Conservation (phyloP, 768 basidiomycete species). For the Psilocybe cyanescens region DNA sequence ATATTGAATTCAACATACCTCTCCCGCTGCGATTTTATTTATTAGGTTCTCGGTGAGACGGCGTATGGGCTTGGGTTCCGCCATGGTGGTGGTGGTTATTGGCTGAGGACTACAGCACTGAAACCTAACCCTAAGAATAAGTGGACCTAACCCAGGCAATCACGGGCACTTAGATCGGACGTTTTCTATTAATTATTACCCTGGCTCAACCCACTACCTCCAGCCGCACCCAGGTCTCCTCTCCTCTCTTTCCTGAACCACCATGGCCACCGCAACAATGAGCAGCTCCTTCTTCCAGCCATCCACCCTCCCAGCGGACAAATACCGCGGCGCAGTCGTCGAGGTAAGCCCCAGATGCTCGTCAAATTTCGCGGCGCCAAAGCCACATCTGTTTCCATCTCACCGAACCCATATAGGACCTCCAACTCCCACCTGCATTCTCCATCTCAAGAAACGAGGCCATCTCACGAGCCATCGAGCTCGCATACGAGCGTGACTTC, state of each 20-base stretch:
- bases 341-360: constrained; percentile 54
- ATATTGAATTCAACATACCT: constrained; percentile 38
- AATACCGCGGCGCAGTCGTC: constrained; percentile 89
- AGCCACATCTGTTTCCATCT: not conserved
- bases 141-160: not conserved
- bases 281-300: constrained; percentile 18
- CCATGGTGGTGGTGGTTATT: not conserved
- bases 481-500: constrained; percentile 93
- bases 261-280: constrained; percentile 25
- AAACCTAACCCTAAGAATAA: constrained; percentile 1
- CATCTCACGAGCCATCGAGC: constrained; percentile 77
- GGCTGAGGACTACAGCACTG: too few relatives aligned
- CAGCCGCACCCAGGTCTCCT: not conserved
- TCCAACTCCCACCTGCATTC: constrained; percentile 88
- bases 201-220: not conserved
- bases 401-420: constrained; percentile 49
- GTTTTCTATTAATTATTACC: not conserved
- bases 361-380: not conserved
- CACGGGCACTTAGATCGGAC: not conserved
- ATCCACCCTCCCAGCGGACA: constrained; percentile 36
- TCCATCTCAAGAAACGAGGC: constrained; percentile 72
- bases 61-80: constrained; percentile 68
- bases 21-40: constrained; percentile 88
- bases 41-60: constrained; percentile 84
- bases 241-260: constrained; percentile 5